Base-by-base conservation (phyloP, 2,329 filamentous ascomycete genomes). In the Tolypocladium guangdongense region DNA sequence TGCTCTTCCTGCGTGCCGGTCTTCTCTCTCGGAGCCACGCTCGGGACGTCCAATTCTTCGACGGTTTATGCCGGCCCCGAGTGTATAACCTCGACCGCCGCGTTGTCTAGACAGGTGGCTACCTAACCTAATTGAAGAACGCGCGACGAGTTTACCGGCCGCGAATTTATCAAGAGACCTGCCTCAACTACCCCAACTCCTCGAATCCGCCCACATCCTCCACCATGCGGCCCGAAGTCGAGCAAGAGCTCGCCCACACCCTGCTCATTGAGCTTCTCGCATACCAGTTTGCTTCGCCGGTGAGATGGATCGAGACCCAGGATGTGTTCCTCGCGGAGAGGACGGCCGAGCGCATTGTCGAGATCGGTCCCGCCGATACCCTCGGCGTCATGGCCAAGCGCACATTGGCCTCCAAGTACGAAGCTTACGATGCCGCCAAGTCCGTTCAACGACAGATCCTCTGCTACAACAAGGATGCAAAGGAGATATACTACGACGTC, bases 251-350 rank as follows among this genome's bases (percentile, higher is more conserved):
- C 73, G 88, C 93, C 68, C 92, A 99, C 75, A 97, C 92, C 62
- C 83, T 99, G 74, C 88, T 99, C 69, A 89, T 99, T 61, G 93
- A 99, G 84, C 88, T 99, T 60, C 84, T 99, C 63, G 93, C 93
- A 78, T 99, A 97, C 75, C 93, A 99, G 71, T 99, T 99, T 73
- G 93, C 93, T 65, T 97, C 92, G 52, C 93, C 93, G 50, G 93
- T 99, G 64, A 86, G 93, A 84, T 99, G 93, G 93, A 99, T 99
- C 73, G 93, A 99, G 76, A 99, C 93, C 53, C 93, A 99, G 76
- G 93, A 99, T 92, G 93, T 99, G 64, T 93, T 99, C 67, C 87
- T 99, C 63, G 92, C 87, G 60, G 90, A 97, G 73, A 93, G 95
- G 76, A 87, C 85, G 51, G 95, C 93, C 50, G 93, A 99, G 80